Percentiles rank a stretch among this genome's conserved stretches.
phyloP scores from a whole-genome alignment of 306 rosid genomes.

The Myrica gale region DNA sequence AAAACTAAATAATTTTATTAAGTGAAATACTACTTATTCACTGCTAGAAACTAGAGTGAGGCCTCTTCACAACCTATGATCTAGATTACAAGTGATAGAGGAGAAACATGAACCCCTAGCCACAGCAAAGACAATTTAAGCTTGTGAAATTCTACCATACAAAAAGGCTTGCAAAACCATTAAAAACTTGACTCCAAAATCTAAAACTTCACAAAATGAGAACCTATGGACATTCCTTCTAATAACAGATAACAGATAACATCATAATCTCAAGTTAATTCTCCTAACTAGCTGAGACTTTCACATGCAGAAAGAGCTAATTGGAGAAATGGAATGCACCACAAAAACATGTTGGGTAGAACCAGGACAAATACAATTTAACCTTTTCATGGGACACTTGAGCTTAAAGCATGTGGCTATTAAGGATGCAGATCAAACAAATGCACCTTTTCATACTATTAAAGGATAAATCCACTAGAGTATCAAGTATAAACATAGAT shows the following conservation, averaged over 20 bases:
- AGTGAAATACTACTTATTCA: background rate
- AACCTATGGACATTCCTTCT: constrained; percentile 17
- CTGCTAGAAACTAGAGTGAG: background rate
- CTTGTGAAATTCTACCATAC: background rate
- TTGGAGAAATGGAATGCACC: background rate
- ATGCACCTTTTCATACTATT: background rate
- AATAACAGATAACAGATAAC: background rate
- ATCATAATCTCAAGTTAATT: background rate
- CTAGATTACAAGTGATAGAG: background rate
- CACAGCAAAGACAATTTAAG: background rate
- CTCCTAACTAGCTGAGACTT: background rate
- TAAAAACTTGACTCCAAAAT: constrained; percentile 18
- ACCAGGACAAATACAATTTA: background rate
- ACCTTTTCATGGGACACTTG: background rate
- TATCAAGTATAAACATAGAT: background rate
- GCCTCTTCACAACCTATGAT: background rate
- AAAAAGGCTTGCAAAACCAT: background rate
- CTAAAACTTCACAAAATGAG: constrained; percentile 11
- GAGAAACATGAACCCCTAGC: background rate
- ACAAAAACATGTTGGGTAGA: background rate
- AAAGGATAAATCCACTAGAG: background rate
- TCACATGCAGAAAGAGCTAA: background rate
- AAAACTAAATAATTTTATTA: background rate
- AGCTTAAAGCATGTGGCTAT: background rate
- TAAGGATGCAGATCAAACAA: background rate